Base-by-base conservation (phyloP, 768 basidiomycete species). In the Russula sp. region DNA sequence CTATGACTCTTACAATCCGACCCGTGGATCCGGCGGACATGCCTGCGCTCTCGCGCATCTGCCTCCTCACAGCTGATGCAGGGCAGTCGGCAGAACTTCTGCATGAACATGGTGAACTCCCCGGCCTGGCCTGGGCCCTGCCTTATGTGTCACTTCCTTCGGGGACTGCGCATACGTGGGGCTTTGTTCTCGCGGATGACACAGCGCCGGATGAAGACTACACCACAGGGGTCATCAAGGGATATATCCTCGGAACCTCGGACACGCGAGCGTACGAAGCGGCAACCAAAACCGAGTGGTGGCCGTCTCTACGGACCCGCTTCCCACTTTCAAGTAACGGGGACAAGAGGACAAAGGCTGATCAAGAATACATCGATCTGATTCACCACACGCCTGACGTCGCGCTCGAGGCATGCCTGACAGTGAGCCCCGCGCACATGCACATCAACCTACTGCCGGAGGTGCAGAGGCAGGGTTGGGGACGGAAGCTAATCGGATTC, bases 371-470 rank as follows among this genome's bases (percentile, higher is more conserved):
- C 65, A 73, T 79, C 66, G 59, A 64, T 22, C 64, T 67, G 29
- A 67, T 81, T 53, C 73, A 75, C 60, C 61, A 68, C 34, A 73
- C 73, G 45, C 70, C 72, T 41, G 74, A 71, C 9, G 79, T 82
- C 1, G 71, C 80, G 16, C 60, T 11, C 49, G 79, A 82, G 9
- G 76, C 79, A n/a, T 80, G 79, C 64, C 74, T 88, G 62, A 73
- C 77, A 5, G 87, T 86, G 69, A 84, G 88, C 18, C 80, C 83
- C 11, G 88, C 88, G 9, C 88, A 91, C 72, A 65, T 91, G 66
- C 89, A 92, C 70, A 84, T 91, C 68, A 76, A 92, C 65, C 82
- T 91, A 58, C 69, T 90, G 67, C 79, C 83, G 29, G 77, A 76
- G 46, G 82, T 87, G 69, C 88, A 88, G 70, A 75, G 81, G 58